Evolutionary conservation across 2,329 filamentous ascomycete species (phyloP).

Genomic region (Colletotrichum tofieldiae): DNA sequence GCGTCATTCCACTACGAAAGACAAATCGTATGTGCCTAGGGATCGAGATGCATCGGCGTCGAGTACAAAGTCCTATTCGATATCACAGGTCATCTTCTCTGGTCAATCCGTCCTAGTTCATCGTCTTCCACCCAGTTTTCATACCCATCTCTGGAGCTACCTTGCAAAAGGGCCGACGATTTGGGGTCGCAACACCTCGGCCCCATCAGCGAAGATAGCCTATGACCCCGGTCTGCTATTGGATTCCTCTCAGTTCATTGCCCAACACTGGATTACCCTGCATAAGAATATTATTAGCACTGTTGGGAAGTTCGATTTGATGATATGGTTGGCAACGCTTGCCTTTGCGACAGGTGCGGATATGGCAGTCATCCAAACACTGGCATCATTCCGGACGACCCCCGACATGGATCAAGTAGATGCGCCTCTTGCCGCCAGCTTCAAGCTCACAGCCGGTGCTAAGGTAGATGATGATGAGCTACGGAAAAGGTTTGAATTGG

Average conservation of each 20-base stretch:
- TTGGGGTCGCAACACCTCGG: too few relatives aligned
- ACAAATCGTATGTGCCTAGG: slow-evolving; percentile 38
- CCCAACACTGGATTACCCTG: neutral
- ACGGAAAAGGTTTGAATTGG: too few relatives aligned
- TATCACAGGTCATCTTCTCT: neutral
- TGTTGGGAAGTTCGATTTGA: slow-evolving; percentile 22
- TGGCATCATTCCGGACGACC: too few relatives aligned
- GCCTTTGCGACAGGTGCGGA: slow-evolving; percentile 37
- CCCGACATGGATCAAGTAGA: too few relatives aligned
- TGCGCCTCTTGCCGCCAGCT: too few relatives aligned
- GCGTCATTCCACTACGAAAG: slow-evolving; percentile 21
- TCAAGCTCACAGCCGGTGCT: too few relatives aligned
- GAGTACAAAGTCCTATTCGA: neutral
- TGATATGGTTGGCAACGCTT: slow-evolving; percentile 46
- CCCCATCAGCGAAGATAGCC: too few relatives aligned
- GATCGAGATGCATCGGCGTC: neutral
- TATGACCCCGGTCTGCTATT: too few relatives aligned
- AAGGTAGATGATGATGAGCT: too few relatives aligned
- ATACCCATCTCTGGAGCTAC: too few relatives aligned
- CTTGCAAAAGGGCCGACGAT: too few relatives aligned
- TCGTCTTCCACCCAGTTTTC: neutral
- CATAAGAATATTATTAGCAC: neutral
- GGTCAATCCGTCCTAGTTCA: neutral
- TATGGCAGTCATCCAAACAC: slow-evolving; percentile 35
- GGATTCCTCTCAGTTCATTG: neutral